Base-by-base conservation (phyloP, 306 rosid genomes). In the Betula pendula region DNA sequence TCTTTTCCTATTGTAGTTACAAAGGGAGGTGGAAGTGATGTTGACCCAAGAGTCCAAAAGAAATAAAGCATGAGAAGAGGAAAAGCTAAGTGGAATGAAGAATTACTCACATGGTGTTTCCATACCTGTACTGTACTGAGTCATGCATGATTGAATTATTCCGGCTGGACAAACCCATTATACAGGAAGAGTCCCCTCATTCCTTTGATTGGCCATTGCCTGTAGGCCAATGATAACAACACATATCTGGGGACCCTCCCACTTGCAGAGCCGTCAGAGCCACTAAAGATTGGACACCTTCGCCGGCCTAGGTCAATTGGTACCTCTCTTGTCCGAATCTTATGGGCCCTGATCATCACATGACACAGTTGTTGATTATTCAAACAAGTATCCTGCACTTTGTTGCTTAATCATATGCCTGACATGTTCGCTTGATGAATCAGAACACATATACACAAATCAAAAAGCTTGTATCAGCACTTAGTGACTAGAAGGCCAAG, bases 181-280 rank as follows among this genome's bases (percentile, higher is more conserved):
- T 55, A 73, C 75, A 55, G 79, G 51, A 82, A 51, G 65, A 75
- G 82, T 81, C 85, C 31, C 69, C 84, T 88, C 75, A 84, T 85
- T 83, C 83, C 66, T 83, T 81, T 80, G 81, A 87, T 85, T 84
- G 74, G 81, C 82, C 84, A 81, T 74, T 76, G 44, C 79, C 68
- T 74, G 14, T 43, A 78, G 80, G 84, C 86, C 86, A 90, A 86
- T 81, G 85, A 87, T 82, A 80, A 79, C 76, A 81, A 84, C 82
- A 76, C 78, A 74, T 77, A 69, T 72, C 84, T 83, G 85, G 84
- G 90, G 90, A 84, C 91, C 89, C 88, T 81, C 83, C 90, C 81
- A 87, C 90, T 90, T 88, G 85, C 75, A 83, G 86, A 80, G 74
- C 75, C 73, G n/a, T 68, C 74, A 75, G 81, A 87, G 82, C 89